Evolutionary conservation across 441 rosid genomes (phyloP).

Genomic region (Raphanus hybrid): DNA sequence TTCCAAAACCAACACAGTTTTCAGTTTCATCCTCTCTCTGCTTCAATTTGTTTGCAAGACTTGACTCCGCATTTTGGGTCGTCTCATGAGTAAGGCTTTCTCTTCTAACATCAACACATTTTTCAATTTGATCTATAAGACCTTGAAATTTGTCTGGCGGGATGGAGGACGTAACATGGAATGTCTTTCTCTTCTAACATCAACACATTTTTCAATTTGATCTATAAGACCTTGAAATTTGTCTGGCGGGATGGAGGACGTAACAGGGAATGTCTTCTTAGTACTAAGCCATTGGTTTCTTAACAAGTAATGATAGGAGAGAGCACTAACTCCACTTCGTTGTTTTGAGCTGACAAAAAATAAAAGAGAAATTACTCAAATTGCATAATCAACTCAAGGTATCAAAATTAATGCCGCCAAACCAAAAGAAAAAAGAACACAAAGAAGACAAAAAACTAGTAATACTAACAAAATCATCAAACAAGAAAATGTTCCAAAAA

Average conservation of each 20-base stretch:
- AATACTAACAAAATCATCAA: slow-evolving; percentile 2
- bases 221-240: background rate
- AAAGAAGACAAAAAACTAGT: slow-evolving; percentile 3
- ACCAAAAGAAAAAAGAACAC: background rate
- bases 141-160: background rate
- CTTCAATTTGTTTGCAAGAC: background rate
- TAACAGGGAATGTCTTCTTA: background rate
- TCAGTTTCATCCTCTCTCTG: background rate
- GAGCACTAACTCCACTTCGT: background rate
- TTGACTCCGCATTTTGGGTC: background rate
- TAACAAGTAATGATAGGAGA: background rate
- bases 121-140: background rate
- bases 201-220: background rate
- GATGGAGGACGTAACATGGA: background rate
- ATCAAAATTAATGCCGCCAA: background rate
- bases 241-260: background rate
- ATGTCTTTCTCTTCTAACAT: background rate
- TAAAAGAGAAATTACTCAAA: background rate
- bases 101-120: background rate
- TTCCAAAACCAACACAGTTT: too few species aligned
- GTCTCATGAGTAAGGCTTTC: background rate
- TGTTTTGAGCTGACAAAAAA: background rate
- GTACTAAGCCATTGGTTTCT: background rate
- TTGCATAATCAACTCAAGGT: slow-evolving; percentile 1
- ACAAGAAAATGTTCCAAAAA: slow-evolving; percentile 1